Conservation (phyloP, 2,329 filamentous ascomycete species). For the Pestalotiopsis sp. region DNA sequence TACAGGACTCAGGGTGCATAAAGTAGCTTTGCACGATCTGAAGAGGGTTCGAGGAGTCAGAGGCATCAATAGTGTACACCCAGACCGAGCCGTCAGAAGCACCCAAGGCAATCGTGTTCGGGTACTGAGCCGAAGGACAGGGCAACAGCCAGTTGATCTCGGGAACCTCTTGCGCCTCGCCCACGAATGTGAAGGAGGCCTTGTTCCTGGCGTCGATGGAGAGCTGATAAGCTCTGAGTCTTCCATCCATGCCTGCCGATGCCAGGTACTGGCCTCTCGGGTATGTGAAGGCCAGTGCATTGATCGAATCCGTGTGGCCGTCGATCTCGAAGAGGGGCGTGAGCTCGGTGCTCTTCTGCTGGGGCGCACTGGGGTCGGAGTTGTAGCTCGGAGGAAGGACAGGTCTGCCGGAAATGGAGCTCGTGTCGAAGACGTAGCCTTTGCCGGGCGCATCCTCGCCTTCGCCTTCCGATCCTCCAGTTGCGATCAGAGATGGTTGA, state of each 20-base stretch:
- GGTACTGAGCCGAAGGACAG: slow-evolving; percentile 71
- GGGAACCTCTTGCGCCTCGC: slow-evolving; percentile 84
- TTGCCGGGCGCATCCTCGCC: slow-evolving; percentile 68
- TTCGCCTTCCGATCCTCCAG: slow-evolving; percentile 73
- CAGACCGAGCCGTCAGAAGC: slow-evolving; percentile 91
- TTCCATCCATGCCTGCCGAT: slow-evolving; percentile 87
- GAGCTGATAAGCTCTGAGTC: slow-evolving; percentile 70
- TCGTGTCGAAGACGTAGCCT: slow-evolving; percentile 82
- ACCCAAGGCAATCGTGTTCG: slow-evolving; percentile 85
- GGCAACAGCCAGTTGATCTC: slow-evolving; percentile 90
- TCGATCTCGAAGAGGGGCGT: slow-evolving; percentile 73
- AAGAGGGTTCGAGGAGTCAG: slow-evolving; percentile 62
- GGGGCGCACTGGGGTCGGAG: slow-evolving; percentile 63
- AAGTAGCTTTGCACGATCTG: slow-evolving; percentile 91
- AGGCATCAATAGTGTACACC: slow-evolving; percentile 85
- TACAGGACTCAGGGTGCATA: slow-evolving; percentile 83
- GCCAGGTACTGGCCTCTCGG: slow-evolving; percentile 82
- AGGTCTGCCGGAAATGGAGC: slow-evolving; percentile 63
- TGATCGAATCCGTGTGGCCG: slow-evolving; percentile 92
- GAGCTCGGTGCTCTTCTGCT: slow-evolving; percentile 56
- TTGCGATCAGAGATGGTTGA: slow-evolving; percentile 77
- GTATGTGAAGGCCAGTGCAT: slow-evolving; percentile 80
- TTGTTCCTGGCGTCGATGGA: slow-evolving; percentile 48
- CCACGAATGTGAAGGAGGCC: slow-evolving; percentile 63
- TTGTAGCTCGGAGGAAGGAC: slow-evolving; percentile 79